Evolutionary conservation across 2,329 filamentous ascomycete genomes (phyloP).

Genomic region (Colletotrichum tamarilloi): DNA sequence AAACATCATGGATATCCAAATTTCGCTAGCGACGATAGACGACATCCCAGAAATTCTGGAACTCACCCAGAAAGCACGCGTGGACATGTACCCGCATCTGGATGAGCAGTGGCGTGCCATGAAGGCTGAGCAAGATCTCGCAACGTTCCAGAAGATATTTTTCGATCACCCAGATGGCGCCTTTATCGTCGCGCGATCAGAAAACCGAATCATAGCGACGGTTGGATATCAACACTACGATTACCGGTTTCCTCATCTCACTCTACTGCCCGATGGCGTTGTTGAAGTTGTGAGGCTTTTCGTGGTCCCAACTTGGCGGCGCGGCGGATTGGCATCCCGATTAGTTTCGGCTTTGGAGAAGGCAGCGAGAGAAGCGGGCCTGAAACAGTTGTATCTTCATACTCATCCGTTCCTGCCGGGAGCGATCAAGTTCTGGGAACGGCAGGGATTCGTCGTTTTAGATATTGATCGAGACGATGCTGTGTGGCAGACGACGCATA

Average conservation of each 20-base stretch:
- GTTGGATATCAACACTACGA: constrained; percentile 42
- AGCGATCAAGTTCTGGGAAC: constrained; percentile 42
- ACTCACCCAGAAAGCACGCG: constrained; percentile 40
- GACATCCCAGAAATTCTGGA: constrained; percentile 40
- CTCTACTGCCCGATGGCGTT: constrained; percentile 32
- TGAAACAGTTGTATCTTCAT: constrained; percentile 42
- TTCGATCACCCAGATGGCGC: constrained; percentile 38
- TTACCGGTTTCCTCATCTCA: constrained; percentile 39
- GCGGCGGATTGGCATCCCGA: constrained; percentile 41
- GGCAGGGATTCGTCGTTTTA: constrained; percentile 38
- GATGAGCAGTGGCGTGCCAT: constrained; percentile 35
- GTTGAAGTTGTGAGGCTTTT: constrained; percentile 44
- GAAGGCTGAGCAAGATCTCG: constrained; percentile 36
- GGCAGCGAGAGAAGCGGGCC: constrained; percentile 29
- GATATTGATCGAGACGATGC: constrained; percentile 38
- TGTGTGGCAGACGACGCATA: constrained; percentile 43
- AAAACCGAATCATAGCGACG: constrained; percentile 39
- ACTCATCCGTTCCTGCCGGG: constrained; percentile 44
- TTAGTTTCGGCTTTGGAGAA: constrained; percentile 37
- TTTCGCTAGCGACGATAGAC: constrained; percentile 33
- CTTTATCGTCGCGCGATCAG: constrained; percentile 37
- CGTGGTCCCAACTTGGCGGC: constrained; percentile 41
- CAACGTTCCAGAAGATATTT: constrained; percentile 38
- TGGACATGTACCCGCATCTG: constrained; percentile 43
- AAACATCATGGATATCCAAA: constrained; percentile 23